Conservation (phyloP, 768 basidiomycete species). For the Lentinula sp. region DNA sequence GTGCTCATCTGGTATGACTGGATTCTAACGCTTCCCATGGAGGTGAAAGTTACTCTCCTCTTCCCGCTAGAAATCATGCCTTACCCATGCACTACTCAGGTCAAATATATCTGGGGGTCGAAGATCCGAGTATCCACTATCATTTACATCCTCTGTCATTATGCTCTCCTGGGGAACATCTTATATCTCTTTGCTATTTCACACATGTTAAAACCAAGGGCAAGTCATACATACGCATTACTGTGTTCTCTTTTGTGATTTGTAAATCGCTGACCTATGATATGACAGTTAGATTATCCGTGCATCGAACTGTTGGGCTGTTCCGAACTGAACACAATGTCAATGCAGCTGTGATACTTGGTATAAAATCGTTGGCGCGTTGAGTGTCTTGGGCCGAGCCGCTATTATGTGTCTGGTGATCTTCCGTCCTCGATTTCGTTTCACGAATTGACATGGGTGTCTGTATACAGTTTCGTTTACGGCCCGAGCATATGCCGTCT, state of each 20-base stretch:
- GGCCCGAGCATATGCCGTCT: constrained; percentile 20
- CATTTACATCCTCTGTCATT: constrained; percentile 20
- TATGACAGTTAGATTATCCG: not conserved
- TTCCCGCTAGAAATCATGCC: not conserved
- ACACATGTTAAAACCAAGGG: constrained; percentile 10
- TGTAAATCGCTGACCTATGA: not conserved
- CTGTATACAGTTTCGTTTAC: constrained; percentile 11
- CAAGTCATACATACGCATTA: not conserved
- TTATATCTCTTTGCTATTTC: constrained; percentile 19
- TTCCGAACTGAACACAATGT: not conserved
- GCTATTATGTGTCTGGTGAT: constrained; percentile 15
- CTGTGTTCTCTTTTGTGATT: not conserved
- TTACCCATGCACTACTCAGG: not conserved
- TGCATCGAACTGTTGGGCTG: not conserved
- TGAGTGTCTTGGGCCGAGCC: constrained; percentile 9
- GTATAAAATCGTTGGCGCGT: constrained; percentile 8
- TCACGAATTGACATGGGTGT: not conserved
- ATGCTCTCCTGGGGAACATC: constrained; percentile 20
- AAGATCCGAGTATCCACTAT: constrained; percentile 16
- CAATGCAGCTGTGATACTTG: constrained; percentile 8
- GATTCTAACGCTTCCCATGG: constrained; percentile 17
- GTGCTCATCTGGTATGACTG: constrained; percentile 17
- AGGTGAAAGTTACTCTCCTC: not conserved
- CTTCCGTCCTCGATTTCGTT: not conserved
- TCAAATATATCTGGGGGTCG: constrained; percentile 18